Conservation (phyloP, 768 basidiomycete species). For the Candolleomyces aberdarensis region DNA sequence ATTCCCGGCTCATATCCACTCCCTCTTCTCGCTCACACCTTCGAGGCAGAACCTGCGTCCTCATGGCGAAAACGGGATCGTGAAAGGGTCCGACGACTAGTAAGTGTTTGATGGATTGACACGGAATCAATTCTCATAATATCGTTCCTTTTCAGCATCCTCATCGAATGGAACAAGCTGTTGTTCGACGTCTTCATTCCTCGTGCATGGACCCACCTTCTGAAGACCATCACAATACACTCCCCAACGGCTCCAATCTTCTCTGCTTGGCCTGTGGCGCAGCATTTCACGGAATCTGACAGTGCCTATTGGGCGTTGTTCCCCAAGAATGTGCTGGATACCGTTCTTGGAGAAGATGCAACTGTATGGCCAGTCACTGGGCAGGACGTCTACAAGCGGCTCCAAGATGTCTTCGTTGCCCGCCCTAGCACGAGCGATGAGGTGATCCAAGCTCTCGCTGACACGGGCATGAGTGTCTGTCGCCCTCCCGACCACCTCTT, state of each 20-base stretch:
- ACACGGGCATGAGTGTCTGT: conserved; percentile 31
- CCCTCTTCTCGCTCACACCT: conserved; percentile 42
- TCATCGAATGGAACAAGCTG: conserved; percentile 46
- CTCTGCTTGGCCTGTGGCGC: conserved; percentile 36
- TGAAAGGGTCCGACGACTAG: conserved; percentile 38
- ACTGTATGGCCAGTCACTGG: conserved; percentile 35
- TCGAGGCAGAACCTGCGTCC: conserved; percentile 45
- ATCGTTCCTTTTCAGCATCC: conserved; percentile 27
- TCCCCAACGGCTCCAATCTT: conserved; percentile 28
- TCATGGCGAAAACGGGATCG: conserved; percentile 34
- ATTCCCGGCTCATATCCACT: conserved; percentile 46
- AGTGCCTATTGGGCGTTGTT: conserved; percentile 35
- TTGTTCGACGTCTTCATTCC: conserved; percentile 45
- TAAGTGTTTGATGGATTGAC: conserved; percentile 18
- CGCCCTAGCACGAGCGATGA: conserved; percentile 12
- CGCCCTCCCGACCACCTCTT: conserved; percentile 31
- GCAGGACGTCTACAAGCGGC: background rate
- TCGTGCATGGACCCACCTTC: conserved; percentile 34
- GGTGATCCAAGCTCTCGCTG: conserved; percentile 26
- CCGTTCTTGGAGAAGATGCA: conserved; percentile 17
- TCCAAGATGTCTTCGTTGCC: conserved; percentile 24
- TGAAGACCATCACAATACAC: conserved; percentile 25
- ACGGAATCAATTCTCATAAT: background rate
- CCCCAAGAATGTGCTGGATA: conserved; percentile 24
- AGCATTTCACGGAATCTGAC: conserved; percentile 32